Percentiles rank a stretch among this genome's conserved stretches.
Conservation (phyloP, 2,329 filamentous ascomycete genomes). For the Xylariaceae sp. region DNA sequence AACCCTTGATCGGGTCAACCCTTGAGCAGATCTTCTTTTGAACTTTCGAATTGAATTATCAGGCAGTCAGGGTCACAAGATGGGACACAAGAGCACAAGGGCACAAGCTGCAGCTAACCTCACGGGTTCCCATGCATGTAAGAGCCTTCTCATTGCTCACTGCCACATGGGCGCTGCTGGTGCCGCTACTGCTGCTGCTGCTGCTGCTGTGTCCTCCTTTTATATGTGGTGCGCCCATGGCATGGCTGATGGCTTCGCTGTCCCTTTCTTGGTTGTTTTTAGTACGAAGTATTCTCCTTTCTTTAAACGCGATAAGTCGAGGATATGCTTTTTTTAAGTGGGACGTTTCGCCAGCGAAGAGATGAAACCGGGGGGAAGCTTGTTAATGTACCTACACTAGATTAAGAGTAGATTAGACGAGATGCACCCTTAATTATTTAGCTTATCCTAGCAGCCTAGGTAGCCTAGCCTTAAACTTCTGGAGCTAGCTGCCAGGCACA, state of each 20-base stretch:
- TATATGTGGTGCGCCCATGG: no score
- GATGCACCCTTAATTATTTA: background rate
- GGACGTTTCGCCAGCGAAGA: background rate
- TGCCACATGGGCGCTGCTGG: background rate
- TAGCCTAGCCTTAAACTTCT: background rate
- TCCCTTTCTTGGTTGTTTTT: background rate
- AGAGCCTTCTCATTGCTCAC: background rate
- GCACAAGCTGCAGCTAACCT: constrained; percentile 15
- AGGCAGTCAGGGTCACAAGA: constrained; percentile 13
- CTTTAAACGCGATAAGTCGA: background rate
- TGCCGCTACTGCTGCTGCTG: no score
- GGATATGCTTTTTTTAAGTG: background rate
- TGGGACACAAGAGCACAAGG: background rate
- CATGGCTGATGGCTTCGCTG: no score
- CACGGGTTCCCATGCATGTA: constrained; percentile 1
- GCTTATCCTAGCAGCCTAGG: background rate
- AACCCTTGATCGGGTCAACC: no score
- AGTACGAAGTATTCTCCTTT: no score
- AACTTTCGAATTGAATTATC: constrained; percentile 1
- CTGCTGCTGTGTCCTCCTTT: no score
- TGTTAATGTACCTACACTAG: background rate
- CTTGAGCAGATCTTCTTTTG: constrained; percentile 12
- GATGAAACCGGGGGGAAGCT: background rate
- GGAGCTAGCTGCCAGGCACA: no score
- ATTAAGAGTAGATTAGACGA: background rate